Evolutionary conservation across 202 grass and related monocot species (phyloP).

Genomic region (Alloteropsis angusta): DNA sequence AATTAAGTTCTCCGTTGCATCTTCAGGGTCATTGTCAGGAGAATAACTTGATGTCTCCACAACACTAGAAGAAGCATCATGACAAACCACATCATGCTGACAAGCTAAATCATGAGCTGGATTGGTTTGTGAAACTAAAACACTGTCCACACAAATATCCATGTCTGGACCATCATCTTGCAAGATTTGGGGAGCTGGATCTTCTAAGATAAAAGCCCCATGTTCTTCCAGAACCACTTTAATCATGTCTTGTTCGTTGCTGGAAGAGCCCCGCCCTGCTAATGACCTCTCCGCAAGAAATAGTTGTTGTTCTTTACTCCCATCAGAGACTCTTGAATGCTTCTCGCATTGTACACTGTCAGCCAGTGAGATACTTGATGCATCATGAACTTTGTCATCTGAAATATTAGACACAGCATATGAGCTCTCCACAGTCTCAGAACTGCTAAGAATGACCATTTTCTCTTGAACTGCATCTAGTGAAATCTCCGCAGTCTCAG

Average conservation of each 20-base stretch:
- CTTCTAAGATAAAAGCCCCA: slow-evolving; percentile 20
- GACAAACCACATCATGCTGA: slow-evolving; percentile 20
- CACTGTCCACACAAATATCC: slow-evolving; percentile 16
- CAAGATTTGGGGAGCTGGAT: slow-evolving; percentile 22
- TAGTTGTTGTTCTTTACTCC: slow-evolving; percentile 4
- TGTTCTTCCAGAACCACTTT: slow-evolving; percentile 6
- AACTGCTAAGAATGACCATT: slow-evolving; percentile 28
- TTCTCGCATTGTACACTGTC: slow-evolving; percentile 13
- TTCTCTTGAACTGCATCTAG: slow-evolving; percentile 29
- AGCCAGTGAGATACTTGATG: slow-evolving; percentile 12
- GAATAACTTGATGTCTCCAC: slow-evolving; percentile 13
- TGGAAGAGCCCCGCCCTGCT: background rate
- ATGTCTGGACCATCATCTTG: slow-evolving; percentile 17
- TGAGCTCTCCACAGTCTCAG: slow-evolving; percentile 24
- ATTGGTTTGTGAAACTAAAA: slow-evolving; percentile 3
- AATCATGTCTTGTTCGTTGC: slow-evolving; percentile 13
- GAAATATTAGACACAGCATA: slow-evolving; percentile 15
- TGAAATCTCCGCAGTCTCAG: slow-evolving; percentile 22
- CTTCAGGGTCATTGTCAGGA: slow-evolving; percentile 18
- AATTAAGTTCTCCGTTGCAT: slow-evolving; percentile 1
- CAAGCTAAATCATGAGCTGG: slow-evolving; percentile 14
- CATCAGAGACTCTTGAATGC: slow-evolving; percentile 4
- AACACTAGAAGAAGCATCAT: slow-evolving; percentile 29
- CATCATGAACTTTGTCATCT: slow-evolving; percentile 11
- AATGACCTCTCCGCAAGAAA: slow-evolving; percentile 21